Conservation (phyloP, 2,329 filamentous ascomycete species). For the Aspergillus costaricaensis region DNA sequence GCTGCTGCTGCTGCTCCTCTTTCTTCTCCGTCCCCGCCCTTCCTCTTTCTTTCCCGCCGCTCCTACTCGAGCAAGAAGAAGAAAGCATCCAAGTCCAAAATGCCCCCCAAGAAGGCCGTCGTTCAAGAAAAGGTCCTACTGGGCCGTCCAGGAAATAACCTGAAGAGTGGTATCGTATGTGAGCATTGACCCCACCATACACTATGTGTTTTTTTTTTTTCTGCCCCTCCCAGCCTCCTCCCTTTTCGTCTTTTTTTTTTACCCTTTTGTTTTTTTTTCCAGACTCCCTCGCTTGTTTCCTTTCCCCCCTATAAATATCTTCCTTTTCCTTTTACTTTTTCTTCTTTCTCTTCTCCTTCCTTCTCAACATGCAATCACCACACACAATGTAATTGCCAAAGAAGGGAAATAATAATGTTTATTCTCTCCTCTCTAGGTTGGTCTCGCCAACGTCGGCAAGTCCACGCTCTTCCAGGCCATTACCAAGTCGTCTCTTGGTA, state of each 20-base stretch:
- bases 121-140: constrained; percentile 95
- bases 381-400: constrained; percentile 12
- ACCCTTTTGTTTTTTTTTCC: constrained; percentile 20
- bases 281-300: constrained; percentile 14
- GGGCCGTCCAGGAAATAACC: constrained; percentile 92
- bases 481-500: constrained; percentile 95
- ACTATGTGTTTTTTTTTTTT: constrained; percentile 27
- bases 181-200: constrained; percentile 49
- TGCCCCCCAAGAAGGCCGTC: constrained; percentile 92
- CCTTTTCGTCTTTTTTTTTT: constrained; percentile 4
- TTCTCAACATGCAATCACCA: constrained; percentile 12
- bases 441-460: constrained; percentile 98
- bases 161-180: constrained; percentile 99
- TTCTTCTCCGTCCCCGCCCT: constrained; percentile 47
- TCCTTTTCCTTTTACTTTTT: neutral
- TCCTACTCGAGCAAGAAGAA: constrained; percentile 60
- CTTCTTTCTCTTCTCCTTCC: constrained; percentile 10
- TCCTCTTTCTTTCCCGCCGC: constrained; percentile 41
- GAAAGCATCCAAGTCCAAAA: constrained; percentile 61
- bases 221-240: constrained; percentile 25
- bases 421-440: constrained; percentile 64
- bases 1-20: constrained; percentile 49
- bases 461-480: constrained; percentile 99
- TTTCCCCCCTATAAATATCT: constrained; percentile 4
- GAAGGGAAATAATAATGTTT: constrained; percentile 5